Evolutionary conservation across 257 asterid genomes (phyloP).

Genomic region (Solanum tarapatanum): DNA sequence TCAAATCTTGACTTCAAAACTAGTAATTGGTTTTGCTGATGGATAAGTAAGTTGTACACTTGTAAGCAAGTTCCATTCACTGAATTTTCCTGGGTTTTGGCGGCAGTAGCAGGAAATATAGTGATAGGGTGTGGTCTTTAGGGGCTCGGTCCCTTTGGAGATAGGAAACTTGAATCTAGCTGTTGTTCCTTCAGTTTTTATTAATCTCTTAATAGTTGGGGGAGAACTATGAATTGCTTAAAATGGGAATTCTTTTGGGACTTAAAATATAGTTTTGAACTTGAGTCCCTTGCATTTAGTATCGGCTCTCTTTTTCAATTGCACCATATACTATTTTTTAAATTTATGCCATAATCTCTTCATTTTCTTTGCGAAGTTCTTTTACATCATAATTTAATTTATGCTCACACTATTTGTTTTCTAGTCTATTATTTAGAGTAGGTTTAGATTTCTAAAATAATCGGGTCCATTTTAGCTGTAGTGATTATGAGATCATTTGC

Average conservation of each 20-base stretch:
- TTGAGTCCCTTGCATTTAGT: not conserved
- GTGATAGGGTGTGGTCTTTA: not conserved
- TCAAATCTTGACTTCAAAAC: not conserved
- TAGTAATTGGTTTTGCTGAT: not conserved
- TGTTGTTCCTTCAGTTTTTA: not conserved
- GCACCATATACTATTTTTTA: not conserved
- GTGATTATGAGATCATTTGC: not conserved
- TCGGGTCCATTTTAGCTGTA: not conserved
- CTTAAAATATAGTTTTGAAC: not conserved
- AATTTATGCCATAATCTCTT: not conserved
- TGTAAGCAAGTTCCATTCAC: not conserved
- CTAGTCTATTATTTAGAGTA: not conserved
- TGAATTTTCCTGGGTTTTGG: not conserved
- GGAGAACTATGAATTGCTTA: not conserved
- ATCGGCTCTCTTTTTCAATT: not conserved
- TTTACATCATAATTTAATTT: not conserved
- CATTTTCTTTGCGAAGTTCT: not conserved
- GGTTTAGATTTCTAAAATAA: not conserved
- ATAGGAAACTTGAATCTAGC: not conserved
- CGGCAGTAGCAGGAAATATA: not conserved
- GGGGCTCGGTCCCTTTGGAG: not conserved
- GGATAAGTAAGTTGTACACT: not conserved
- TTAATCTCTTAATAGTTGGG: not conserved
- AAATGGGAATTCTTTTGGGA: not conserved
- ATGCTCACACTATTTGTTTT: not conserved